Evolutionary conservation across 495 filamentous ascomycete species (phyloP).

Genomic region (Penicillium simplicissimum): DNA sequence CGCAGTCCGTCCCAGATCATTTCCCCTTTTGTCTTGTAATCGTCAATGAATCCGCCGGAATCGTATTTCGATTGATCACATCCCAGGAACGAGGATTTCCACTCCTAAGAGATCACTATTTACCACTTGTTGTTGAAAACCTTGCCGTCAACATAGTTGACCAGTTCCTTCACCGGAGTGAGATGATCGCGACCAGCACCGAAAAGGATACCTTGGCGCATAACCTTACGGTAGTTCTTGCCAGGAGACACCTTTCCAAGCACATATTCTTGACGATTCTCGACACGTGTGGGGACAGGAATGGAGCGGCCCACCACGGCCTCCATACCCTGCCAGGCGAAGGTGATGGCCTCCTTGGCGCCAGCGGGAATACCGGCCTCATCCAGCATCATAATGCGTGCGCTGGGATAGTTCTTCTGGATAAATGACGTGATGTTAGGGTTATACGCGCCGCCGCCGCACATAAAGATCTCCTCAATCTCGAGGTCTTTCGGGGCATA

Average conservation of each 20-base stretch:
- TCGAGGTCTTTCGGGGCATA: slow-evolving; percentile 51
- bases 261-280: slow-evolving; percentile 48
- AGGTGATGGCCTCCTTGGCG: slow-evolving; percentile 60
- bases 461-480: slow-evolving; percentile 59
- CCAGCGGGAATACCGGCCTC: slow-evolving; percentile 53
- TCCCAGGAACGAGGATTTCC: too few relatives aligned
- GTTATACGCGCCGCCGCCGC: slow-evolving; percentile 58
- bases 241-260: slow-evolving; percentile 55
- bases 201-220: slow-evolving; percentile 52
- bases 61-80: too few relatives aligned
- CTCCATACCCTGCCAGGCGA: slow-evolving; percentile 60
- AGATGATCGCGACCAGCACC: slow-evolving; percentile 44
- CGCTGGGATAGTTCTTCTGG: slow-evolving; percentile 47
- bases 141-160: slow-evolving; percentile 49
- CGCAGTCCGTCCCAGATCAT: too few relatives aligned
- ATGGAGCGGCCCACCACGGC: slow-evolving; percentile 52
- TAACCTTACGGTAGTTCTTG: slow-evolving; percentile 52
- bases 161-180: slow-evolving; percentile 47
- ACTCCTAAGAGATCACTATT: too few relatives aligned
- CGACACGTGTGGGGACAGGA: slow-evolving; percentile 52
- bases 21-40: too few relatives aligned
- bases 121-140: slow-evolving; percentile 51
- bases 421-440: slow-evolving; percentile 56
- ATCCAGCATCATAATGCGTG: slow-evolving; percentile 54
- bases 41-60: too few relatives aligned